These are phyloP conservation scores for Xylaria venustula DNA, from an alignment of 495 filamentous ascomycete species.

Conservation along the genomic window DNA sequence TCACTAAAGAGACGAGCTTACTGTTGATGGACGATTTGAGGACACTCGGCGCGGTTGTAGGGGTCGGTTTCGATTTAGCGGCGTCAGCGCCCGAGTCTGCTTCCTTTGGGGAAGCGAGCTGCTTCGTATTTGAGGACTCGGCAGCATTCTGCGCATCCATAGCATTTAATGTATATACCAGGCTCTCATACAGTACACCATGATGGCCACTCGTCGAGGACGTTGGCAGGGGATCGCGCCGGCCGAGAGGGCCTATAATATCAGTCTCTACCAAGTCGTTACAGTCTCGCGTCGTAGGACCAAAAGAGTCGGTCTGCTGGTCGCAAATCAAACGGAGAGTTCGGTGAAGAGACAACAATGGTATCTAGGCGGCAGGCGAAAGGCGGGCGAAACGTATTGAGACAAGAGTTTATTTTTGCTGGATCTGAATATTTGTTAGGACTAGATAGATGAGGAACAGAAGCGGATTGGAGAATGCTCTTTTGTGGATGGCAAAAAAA, in stretches of 20 bases:
- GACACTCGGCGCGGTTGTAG: conserved; percentile 21
- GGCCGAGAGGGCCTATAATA: conserved; percentile 6
- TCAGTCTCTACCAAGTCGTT: conserved; percentile 1
- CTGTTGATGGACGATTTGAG: conserved; percentile 15
- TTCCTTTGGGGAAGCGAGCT: conserved; percentile 49
- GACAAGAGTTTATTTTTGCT: conserved; percentile 3
- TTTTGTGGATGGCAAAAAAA: conserved; percentile 8
- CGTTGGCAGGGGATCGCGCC: conserved; percentile 10
- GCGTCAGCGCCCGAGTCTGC: conserved; percentile 41
- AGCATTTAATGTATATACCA: conserved; percentile 52
- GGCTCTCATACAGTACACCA: conserved; percentile 48
- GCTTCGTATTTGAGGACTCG: conserved; percentile 55
- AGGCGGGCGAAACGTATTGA: neutral
- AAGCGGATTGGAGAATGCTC: conserved; percentile 14
- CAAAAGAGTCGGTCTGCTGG: conserved; percentile 17
- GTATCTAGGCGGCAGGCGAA: neutral
- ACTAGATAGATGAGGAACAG: neutral
- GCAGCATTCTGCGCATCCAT: conserved; percentile 61
- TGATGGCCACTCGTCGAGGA: conserved; percentile 48
- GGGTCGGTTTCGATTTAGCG: conserved; percentile 26
- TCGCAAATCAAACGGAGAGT: conserved; percentile 22
- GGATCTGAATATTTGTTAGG: neutral
- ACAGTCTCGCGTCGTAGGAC: neutral
- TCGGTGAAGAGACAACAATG: conserved; percentile 6
- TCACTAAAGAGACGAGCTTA: conserved; percentile 14